Base-by-base conservation (phyloP, 2,329 filamentous ascomycete genomes). In the Pseudogymnoascus sp. region DNA sequence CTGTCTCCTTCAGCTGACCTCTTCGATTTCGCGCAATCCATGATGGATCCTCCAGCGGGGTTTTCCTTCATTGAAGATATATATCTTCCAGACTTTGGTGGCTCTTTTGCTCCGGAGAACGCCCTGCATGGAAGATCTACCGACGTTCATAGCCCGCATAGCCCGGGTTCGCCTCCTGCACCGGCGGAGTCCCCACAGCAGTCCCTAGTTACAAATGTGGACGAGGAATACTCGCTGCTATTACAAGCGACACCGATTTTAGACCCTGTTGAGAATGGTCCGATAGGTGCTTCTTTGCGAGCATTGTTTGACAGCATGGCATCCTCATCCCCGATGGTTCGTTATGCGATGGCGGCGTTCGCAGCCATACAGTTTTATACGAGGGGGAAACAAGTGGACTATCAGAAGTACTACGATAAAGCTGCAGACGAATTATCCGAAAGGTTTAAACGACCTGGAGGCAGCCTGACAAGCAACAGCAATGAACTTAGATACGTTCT, bases 401-500 rank as follows among this genome's bases (percentile, higher is more conserved):
- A 54, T 54, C 47, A 54, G 47, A 9, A 33, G 15, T 54, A 54
- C 29, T 54, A 54, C 29, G 47, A 54, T 26, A 54, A 54, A 54
- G 47, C 47, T 35, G 47, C 47, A 54, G 21, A 54, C 21, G 47
- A 54, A 35, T 29, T 54, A 13, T 21, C 47, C 15, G 29, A 17
- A 33, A 54, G 47, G 7, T 54, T 54, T 33, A 29, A 54, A n/a
- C 33, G 35, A 54, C 13, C 47, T 2, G 47, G 47, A n/a, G 47
- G 29, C 5, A 54, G 15, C 10, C 47, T 54, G 15, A 29, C 47
- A 21, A 10, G 33, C 47, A 54, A 54, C 47, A 54, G 29, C 13
- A 54, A 21, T 54, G 47, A 54, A 33, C 47, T 54, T 33, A 54
- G 47, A 54, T 54, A 54, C 47, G 47, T 54, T 54, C 47, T 54